Evolutionary conservation across 1,139 yeast species (phyloP), one percentile per base, ranked within the genome.

Genomic region (Suhomyces wounanorum): DNA sequence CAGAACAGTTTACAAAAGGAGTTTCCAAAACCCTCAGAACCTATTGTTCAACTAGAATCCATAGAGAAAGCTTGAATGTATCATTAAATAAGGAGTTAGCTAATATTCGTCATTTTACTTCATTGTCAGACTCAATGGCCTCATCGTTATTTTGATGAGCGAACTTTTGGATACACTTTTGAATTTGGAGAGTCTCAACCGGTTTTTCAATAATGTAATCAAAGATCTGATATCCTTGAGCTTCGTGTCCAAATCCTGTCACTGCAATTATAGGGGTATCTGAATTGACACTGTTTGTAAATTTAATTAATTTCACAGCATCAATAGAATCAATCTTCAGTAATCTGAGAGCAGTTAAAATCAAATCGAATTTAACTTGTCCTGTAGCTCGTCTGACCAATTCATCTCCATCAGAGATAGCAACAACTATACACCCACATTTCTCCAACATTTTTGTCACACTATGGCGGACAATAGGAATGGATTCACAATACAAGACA

Each of bases 401-500:
- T 56, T 90, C 97, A 55, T 91, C 94, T 1, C 96, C 96, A 55
- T 86, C 85, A 0, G 84, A 75, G 7, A 89, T 89, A 1, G 90
- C 76, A 8, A 89, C 89, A 8, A 90, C 96, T 13, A 87, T 82
- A 68, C 97, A 90, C 0, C 96, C 96, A 33, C 87, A 67, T 50
- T 79, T 77, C 53, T 85, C 90, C 52, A 94, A 71, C 59, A 86
- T 76, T 52, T 79, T 81, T 45, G 84, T 81, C 40, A 87, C 79
- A 11, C 89, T 79, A 63, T 83, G 90, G 44, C 96, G 71, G 55
- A 89, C 86, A 47, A 87, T 87, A 0, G 97, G 94, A 54, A 89
- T 89, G 3, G 95, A 91, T 61, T 91, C 97, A 69, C 97, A 91
- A 31, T 90, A 77, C 45, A 92, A 71, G 3, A 90, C 84, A 65